phyloP scores from a whole-genome alignment of 1,139 yeast species.

The Taphrina sp. region DNA sequence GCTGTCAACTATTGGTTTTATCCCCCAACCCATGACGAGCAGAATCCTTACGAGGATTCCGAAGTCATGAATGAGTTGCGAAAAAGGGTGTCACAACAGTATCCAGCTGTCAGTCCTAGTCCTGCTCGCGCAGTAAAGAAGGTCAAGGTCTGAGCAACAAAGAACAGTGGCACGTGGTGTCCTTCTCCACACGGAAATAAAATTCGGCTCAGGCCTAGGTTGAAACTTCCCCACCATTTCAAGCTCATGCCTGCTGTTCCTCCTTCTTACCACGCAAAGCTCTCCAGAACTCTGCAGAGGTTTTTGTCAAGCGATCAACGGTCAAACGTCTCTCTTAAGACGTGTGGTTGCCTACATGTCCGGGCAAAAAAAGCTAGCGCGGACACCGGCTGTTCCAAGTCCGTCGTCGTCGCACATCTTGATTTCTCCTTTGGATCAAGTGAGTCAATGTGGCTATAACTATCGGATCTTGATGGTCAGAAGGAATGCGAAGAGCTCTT shows the following conservation, averaged over 20 bases:
- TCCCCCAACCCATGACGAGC: conserved; percentile 17
- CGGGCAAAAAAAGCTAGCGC: no score
- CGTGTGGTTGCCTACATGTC: no score
- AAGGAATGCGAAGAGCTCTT: conserved; percentile 27
- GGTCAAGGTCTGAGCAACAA: conserved; percentile 1
- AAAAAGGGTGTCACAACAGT: not conserved
- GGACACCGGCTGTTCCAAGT: conserved; percentile 8
- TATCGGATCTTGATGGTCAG: conserved; percentile 22
- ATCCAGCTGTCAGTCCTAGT: not conserved
- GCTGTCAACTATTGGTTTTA: conserved; percentile 35
- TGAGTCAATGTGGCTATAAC: conserved; percentile 16
- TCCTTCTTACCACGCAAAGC: no score
- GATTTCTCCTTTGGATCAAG: conserved; percentile 12
- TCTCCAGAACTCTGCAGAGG: no score
- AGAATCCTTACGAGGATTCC: conserved; percentile 1
- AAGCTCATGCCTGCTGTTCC: no score
- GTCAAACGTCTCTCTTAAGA: no score
- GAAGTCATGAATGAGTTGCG: conserved; percentile 8
- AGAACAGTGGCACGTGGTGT: no score
- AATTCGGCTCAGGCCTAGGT: no score
- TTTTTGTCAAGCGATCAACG: no score
- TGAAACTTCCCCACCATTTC: no score
- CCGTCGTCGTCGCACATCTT: conserved; percentile 27
- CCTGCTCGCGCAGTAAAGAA: not conserved
- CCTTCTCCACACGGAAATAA: no score